Evolutionary conservation across 805 yeast genomes (phyloP).

Genomic region (Schwanniomyces occidentalis): DNA sequence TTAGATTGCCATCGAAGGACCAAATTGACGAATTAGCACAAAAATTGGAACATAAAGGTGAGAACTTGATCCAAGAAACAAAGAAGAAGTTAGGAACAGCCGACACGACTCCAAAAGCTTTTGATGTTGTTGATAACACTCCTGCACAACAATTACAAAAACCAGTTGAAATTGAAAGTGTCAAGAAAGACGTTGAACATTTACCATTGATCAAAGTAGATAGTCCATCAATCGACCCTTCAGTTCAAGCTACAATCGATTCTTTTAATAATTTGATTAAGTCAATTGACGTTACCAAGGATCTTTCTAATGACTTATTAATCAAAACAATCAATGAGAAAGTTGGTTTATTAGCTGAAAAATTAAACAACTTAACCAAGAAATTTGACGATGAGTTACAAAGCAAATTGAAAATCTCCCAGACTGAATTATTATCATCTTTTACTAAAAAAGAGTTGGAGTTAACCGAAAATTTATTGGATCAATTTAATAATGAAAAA

Average conservation of each 20-base stretch:
- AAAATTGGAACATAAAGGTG: constrained; percentile 33
- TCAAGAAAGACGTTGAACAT: constrained; percentile 26
- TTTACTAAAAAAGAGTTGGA: constrained; percentile 53
- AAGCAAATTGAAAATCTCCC: constrained; percentile 33
- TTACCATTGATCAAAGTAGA: constrained; percentile 35
- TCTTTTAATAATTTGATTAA: constrained; percentile 40
- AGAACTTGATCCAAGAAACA: constrained; percentile 35
- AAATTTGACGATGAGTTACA: constrained; percentile 39
- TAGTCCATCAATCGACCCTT: constrained; percentile 27
- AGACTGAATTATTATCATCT: constrained; percentile 39
- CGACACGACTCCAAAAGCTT: constrained; percentile 2
- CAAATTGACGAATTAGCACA: constrained; percentile 32
- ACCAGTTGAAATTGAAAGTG: constrained; percentile 38
- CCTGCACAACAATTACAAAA: constrained; percentile 45
- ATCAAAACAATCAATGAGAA: constrained; percentile 33
- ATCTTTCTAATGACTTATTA: constrained; percentile 26
- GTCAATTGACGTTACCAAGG: constrained; percentile 32
- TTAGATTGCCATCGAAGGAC: constrained; percentile 32
- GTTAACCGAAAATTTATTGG: constrained; percentile 56
- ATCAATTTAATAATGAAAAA: constrained; percentile 64
- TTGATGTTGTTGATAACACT: constrained; percentile 16
- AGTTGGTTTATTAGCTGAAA: constrained; percentile 29
- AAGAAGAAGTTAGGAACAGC: constrained; percentile 27
- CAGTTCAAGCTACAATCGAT: constrained; percentile 34
- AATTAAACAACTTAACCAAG: constrained; percentile 31